Conservation (phyloP, 176 grass and related monocot genomes). For the Carex littledalei region DNA sequence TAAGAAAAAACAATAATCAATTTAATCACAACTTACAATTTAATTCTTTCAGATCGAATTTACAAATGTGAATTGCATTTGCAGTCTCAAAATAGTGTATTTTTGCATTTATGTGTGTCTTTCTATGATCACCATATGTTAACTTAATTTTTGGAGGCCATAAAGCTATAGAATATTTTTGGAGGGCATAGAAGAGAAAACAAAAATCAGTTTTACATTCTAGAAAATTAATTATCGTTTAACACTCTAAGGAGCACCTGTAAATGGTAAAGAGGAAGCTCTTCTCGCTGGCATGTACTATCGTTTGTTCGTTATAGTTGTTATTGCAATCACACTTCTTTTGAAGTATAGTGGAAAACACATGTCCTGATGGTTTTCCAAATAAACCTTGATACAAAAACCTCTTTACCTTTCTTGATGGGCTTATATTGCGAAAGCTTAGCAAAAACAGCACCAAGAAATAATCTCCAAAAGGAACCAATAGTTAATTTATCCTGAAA, state of each 20-base stretch:
- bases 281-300: not conserved
- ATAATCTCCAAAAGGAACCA: constrained; percentile 51
- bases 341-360: not conserved
- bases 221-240: not conserved
- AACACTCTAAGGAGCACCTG: not conserved
- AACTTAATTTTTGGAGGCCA: not conserved
- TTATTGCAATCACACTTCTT: not conserved
- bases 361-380: not conserved
- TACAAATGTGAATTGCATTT: not conserved
- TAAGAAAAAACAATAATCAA: not conserved
- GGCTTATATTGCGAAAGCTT: constrained; percentile 48
- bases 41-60: not conserved
- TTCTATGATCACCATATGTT: not conserved
- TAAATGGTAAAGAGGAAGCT: not conserved
- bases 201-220: not conserved
- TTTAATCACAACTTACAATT: not conserved
- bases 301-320: not conserved
- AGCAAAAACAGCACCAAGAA: constrained; percentile 28
- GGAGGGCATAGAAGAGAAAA: not conserved
- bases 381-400: constrained; percentile 10
- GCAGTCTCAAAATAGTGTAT: not conserved
- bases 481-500: constrained; percentile 46
- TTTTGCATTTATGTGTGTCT: not conserved
- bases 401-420: constrained; percentile 67
- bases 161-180: not conserved